Conservation (phyloP, 176 grass and related monocot genomes). For the Cocos nucifera region DNA sequence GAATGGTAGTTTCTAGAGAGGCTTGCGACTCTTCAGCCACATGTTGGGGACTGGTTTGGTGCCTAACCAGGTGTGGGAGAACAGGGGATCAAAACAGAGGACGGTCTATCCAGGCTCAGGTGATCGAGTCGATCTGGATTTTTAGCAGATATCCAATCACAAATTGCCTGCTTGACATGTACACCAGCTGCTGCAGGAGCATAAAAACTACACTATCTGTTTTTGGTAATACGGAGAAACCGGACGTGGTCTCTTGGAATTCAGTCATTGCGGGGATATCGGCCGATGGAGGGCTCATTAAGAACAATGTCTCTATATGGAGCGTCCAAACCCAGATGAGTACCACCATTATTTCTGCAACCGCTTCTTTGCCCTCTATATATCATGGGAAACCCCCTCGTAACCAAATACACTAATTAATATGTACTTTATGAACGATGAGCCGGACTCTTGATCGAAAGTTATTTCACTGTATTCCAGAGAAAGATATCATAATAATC, state of each 20-base stretch:
- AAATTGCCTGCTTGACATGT: constrained; percentile 78
- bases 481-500: constrained; percentile 76
- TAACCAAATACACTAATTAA: too few species aligned
- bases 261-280: too few species aligned
- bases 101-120: constrained; percentile 47
- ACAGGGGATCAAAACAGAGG: constrained; percentile 23
- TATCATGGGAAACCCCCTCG: constrained; percentile 57
- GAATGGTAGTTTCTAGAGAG: constrained; percentile 29
- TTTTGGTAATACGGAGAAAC: constrained; percentile 45
- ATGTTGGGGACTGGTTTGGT: constrained; percentile 33
- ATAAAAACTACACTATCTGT: constrained; percentile 30
- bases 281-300: too few species aligned
- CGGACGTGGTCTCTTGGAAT: constrained; percentile 7
- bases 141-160: constrained; percentile 42
- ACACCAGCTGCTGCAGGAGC: constrained; percentile 39
- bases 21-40: constrained; percentile 28
- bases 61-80: constrained; percentile 42
- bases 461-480: constrained; percentile 37
- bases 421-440: constrained; percentile 46
- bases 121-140: constrained; percentile 50
- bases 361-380: constrained; percentile 43
- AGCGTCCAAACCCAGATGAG: constrained; percentile 41
- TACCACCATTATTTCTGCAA: constrained; percentile 58
- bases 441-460: constrained; percentile 29
- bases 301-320: constrained; percentile 11